Base-by-base conservation (phyloP, 2,329 filamentous ascomycete species). In the Coniochaeta ligniaria region DNA sequence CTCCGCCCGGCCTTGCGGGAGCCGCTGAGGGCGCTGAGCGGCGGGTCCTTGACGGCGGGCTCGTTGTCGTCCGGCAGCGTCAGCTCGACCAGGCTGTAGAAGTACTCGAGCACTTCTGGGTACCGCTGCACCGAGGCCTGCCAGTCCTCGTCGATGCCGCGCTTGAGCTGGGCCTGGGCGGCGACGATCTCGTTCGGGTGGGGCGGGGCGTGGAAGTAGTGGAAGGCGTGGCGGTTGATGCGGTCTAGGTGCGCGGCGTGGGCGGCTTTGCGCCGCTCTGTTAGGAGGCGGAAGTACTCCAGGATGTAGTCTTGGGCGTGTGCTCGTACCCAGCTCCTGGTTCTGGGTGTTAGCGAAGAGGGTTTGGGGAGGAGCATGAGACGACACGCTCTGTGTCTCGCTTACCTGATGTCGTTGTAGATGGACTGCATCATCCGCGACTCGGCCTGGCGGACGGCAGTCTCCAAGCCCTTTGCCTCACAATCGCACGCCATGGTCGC, bases 101-200 rank as follows among this genome's bases (percentile, higher is more conserved):
- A 93, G 73, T 93, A 92, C 73, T 92, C 87, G 60, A 94, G 78
- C n/a, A 93, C 86, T 70, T 92, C 88, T 5, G 90, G 90, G 67
- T 93, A 94, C 60, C 86, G 82, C 67, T 91, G 83, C 43, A 92
- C 89, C 56, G 86, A 88, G 33, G 83, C 80, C 67, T 87, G 83
- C 90, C 90, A 94, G 75, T 92, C 90, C 63, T 90, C 86, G 67
- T 92, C 89, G 67, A 92, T 89, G 63, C 88, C 89, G 57, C 84
- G 82, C 74, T 91, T 91, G 63, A 91, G 79, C 57, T 82, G 80
- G 17, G 80, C 79, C 68, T 91, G 83, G 26, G 88, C 89, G 60
- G 83, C 80, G 43, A 81, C 77, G 59, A 92, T 82, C 69, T 91
- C 82, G 64, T 75, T 79, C 28, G 83, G 85, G 63, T 87, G 83